Conservation (phyloP, 257 asterid species). For the Scutellaria baicalensis region DNA sequence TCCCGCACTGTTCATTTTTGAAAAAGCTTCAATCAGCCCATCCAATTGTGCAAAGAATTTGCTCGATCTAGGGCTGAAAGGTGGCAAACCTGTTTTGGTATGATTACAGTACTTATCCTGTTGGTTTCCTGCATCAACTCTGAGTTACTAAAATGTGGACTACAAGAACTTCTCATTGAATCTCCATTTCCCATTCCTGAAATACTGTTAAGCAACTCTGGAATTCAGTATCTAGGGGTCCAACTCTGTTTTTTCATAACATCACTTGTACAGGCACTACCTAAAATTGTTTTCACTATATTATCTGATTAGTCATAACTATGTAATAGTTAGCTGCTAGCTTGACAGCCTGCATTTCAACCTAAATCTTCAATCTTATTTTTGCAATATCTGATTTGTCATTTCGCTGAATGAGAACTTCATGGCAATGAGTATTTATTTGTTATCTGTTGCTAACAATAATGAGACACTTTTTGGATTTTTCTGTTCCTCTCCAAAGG, state of each 20-base stretch:
- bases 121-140: not conserved
- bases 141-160: not conserved
- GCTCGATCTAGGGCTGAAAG: slow-evolving; percentile 27
- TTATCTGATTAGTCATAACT: not conserved
- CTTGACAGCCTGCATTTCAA: not conserved
- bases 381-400: not conserved
- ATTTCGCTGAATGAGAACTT: not conserved
- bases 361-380: not conserved
- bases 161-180: not conserved
- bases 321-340: not conserved
- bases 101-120: slow-evolving; percentile 3
- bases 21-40: slow-evolving; percentile 56
- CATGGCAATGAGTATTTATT: too few relatives aligned
- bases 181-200: not conserved
- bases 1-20: slow-evolving; percentile 79
- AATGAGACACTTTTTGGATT: too few relatives aligned
- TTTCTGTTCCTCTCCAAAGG: too few relatives aligned
- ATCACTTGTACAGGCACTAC: not conserved
- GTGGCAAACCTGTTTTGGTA: slow-evolving; percentile 74
- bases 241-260: not conserved
- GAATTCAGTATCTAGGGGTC: not conserved
- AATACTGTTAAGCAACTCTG: not conserved
- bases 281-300: not conserved
- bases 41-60: slow-evolving; percentile 46
- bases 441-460: too few relatives aligned